A percentile compares a stretch with the other conserved stretches of the same genome.
Evolutionary conservation across 495 filamentous ascomycete species (phyloP).

Genomic region (Tuber indicum): DNA sequence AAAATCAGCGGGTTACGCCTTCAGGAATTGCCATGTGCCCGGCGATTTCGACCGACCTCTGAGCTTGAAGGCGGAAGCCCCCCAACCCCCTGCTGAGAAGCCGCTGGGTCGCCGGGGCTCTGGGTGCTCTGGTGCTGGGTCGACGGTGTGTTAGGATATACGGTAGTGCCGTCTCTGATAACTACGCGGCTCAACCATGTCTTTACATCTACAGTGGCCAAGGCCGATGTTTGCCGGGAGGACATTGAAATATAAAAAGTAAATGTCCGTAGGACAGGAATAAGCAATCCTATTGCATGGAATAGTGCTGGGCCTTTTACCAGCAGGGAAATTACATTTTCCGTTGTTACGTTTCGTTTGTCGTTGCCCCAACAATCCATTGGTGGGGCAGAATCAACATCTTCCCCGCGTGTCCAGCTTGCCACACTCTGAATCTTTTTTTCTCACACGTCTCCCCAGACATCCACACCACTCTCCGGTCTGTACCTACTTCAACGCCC

Average conservation of each 20-base stretch:
- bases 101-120: not conserved
- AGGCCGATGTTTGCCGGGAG: not conserved
- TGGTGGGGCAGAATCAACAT: constrained; percentile 27
- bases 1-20: not conserved
- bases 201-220: not conserved
- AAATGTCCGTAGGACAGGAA: not conserved
- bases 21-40: not conserved
- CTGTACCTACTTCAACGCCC: not conserved
- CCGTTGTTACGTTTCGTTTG: not conserved
- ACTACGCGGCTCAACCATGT: not conserved
- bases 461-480: not conserved
- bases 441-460: constrained; percentile 14
- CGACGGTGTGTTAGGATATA: not conserved
- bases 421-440: constrained; percentile 5
- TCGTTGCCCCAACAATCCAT: not conserved
- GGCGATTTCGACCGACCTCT: not conserved
- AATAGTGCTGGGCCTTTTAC: not conserved
- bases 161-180: not conserved
- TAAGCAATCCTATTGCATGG: not conserved
- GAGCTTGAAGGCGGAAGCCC: not conserved
- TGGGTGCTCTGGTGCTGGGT: not conserved
- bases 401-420: constrained; percentile 16
- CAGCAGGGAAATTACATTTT: constrained; percentile 4
- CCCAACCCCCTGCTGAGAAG: not conserved
- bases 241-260: constrained; percentile 1